phyloP scores from a whole-genome alignment of 192 early-diverging fungal species.

The Bifiguratus adelaidae region DNA sequence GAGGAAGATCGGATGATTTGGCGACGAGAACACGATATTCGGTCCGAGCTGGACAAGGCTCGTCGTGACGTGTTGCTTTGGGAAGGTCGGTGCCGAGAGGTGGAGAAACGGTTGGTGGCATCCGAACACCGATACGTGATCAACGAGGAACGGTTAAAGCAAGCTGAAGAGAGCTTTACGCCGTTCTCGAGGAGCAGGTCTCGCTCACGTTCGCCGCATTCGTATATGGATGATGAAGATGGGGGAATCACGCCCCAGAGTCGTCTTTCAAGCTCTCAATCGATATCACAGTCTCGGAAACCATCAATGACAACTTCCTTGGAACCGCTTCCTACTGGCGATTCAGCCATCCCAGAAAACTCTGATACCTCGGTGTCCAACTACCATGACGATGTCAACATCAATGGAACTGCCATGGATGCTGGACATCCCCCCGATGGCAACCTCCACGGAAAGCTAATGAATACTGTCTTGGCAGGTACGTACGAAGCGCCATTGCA shows the following conservation, averaged over 20 bases:
- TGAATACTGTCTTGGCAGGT: background rate
- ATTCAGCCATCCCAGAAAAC: too few species aligned
- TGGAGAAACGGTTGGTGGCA: constrained; percentile 9
- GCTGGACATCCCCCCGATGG: background rate
- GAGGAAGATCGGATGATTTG: constrained; percentile 37
- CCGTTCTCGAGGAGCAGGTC: too few species aligned
- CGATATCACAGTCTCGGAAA: background rate
- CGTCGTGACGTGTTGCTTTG: constrained; percentile 3
- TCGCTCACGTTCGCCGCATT: too few species aligned
- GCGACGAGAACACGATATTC: constrained; percentile 18
- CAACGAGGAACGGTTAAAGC: constrained; percentile 15
- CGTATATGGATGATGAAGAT: constrained; percentile 4
- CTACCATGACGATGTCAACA: background rate
- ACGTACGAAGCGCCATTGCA: background rate
- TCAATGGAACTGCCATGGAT: background rate
- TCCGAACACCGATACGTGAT: constrained; percentile 10
- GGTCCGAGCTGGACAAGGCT: constrained; percentile 12
- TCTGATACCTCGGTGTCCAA: background rate
- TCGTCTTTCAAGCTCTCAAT: background rate
- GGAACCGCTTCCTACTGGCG: too few species aligned
- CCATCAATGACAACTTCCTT: too few species aligned
- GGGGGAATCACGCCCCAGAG: constrained; percentile 6
- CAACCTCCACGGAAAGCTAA: background rate
- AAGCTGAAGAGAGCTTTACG: too few species aligned
- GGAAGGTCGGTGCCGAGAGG: constrained; percentile 3